phyloP scores from a whole-genome alignment of 352 stramenopile species.

The Globisporangium carolinianum region DNA sequence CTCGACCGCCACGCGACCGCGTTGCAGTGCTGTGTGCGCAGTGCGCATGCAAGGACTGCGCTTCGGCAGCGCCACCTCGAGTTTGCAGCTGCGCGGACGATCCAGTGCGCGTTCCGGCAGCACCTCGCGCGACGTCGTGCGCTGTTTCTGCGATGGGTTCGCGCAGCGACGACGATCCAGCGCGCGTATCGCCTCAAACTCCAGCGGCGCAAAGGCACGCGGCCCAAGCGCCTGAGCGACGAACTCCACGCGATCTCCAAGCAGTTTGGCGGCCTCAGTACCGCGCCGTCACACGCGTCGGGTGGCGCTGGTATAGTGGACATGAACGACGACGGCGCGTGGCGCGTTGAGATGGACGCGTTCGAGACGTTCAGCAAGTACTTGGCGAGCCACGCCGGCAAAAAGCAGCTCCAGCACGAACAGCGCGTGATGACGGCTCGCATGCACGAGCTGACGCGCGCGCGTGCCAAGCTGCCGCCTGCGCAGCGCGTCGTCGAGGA shows the following conservation, averaged over 20 bases:
- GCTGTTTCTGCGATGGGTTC: constrained; percentile 42
- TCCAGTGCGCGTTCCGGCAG: constrained; percentile 69
- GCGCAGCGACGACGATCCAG: constrained; percentile 45
- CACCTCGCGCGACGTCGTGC: constrained; percentile 44
- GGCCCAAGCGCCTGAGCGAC: constrained; percentile 28
- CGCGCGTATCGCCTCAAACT: constrained; percentile 49
- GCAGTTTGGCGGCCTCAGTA: constrained; percentile 24
- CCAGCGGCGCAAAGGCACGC: constrained; percentile 26
- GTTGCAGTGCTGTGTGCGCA: constrained; percentile 46
- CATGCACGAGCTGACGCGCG: constrained; percentile 29
- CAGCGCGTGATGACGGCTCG: constrained; percentile 30
- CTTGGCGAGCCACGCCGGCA: constrained; percentile 35
- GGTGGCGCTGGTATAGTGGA: neutral
- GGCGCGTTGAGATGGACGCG: constrained; percentile 43
- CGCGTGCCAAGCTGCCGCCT: constrained; percentile 25
- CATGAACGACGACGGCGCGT: constrained; percentile 4
- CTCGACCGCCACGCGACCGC: constrained; percentile 18
- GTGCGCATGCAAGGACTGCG: constrained; percentile 15
- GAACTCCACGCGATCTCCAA: constrained; percentile 41
- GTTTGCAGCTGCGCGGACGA: constrained; percentile 27
- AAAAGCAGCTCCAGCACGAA: constrained; percentile 45
- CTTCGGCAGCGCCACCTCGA: constrained; percentile 22
- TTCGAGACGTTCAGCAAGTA: constrained; percentile 58
- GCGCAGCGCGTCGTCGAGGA: constrained; percentile 48
- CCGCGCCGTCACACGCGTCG: neutral